Conservation (phyloP, 306 rosid genomes). For the Alnus glutinosa region DNA sequence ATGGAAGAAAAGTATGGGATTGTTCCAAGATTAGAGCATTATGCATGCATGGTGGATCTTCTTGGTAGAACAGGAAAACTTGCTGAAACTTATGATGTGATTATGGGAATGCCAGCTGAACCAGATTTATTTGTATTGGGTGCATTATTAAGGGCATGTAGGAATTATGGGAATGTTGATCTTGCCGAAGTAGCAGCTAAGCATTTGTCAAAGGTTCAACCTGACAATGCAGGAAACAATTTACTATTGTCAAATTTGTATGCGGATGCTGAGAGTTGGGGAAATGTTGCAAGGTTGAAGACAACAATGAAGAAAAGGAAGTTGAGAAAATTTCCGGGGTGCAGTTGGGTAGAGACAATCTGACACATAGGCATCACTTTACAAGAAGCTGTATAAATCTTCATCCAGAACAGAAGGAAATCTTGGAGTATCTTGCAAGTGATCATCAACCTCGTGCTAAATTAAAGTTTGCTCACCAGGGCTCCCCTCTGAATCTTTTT, state of each 20-base stretch:
- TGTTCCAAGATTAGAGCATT: slow-evolving; percentile 75
- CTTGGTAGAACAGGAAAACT: slow-evolving; percentile 70
- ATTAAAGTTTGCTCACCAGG: no score
- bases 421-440: no score
- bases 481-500: background rate
- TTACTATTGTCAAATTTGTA: slow-evolving; percentile 62
- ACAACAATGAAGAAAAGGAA: slow-evolving; percentile 58
- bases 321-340: slow-evolving; percentile 59
- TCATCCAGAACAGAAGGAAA: no score
- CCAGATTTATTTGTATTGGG: slow-evolving; percentile 92
- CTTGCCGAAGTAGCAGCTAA: slow-evolving; percentile 72
- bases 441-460: no score
- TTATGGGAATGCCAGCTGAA: slow-evolving; percentile 64
- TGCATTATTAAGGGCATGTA: slow-evolving; percentile 78
- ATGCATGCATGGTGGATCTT: slow-evolving; percentile 82
- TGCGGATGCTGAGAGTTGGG: slow-evolving; percentile 78
- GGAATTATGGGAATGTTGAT: slow-evolving; percentile 63
- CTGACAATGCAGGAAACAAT: slow-evolving; percentile 70
- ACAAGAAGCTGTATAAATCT: no score
- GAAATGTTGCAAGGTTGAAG: slow-evolving; percentile 63
- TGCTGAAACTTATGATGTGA: slow-evolving; percentile 51
- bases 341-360: slow-evolving; percentile 74
- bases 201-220: slow-evolving; percentile 50
- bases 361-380: slow-evolving; percentile 3
- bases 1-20: slow-evolving; percentile 57